phyloP scores from a whole-genome alignment of 75 land plant genomes.

The Gnetum montanum region DNA sequence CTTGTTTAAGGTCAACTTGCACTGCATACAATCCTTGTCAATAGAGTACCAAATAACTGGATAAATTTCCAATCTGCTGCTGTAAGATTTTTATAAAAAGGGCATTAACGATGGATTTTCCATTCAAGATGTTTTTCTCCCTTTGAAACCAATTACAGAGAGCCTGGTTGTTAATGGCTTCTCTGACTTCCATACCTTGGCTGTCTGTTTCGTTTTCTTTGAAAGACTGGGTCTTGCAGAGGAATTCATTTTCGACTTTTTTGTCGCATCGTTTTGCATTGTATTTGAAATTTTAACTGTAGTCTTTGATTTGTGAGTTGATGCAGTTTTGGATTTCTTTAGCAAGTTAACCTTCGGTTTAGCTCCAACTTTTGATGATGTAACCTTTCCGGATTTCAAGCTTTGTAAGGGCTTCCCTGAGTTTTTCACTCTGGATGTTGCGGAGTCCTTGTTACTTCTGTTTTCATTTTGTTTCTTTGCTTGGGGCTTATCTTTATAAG shows the following conservation, averaged over 20 bases:
- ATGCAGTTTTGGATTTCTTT: neutral
- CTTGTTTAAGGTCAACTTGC: no score
- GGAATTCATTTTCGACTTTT: neutral
- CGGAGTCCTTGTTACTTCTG: slow-evolving; percentile 13
- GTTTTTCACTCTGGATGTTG: slow-evolving; percentile 3
- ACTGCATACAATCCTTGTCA: no score
- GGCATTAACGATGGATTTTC: no score
- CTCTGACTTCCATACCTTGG: slow-evolving; percentile 9
- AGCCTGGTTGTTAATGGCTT: slow-evolving; percentile 5
- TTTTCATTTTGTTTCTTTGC: slow-evolving; percentile 17
- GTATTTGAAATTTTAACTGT: neutral
- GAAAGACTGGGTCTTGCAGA: neutral
- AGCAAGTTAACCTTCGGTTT: neutral
- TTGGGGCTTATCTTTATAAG: slow-evolving; percentile 8
- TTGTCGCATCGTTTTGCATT: neutral
- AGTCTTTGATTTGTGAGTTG: neutral
- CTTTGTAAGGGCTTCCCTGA: slow-evolving; percentile 7
- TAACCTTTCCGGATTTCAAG: neutral
- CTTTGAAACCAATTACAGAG: slow-evolving; percentile 8
- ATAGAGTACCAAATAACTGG: no score
- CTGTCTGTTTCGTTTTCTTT: neutral
- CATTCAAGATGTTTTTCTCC: slow-evolving; percentile 1
- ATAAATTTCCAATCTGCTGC: no score
- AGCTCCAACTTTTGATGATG: neutral
- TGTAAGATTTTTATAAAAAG: no score